phyloP scores from a whole-genome alignment of 23 red algal species.

The Gracilaria gracilis region DNA sequence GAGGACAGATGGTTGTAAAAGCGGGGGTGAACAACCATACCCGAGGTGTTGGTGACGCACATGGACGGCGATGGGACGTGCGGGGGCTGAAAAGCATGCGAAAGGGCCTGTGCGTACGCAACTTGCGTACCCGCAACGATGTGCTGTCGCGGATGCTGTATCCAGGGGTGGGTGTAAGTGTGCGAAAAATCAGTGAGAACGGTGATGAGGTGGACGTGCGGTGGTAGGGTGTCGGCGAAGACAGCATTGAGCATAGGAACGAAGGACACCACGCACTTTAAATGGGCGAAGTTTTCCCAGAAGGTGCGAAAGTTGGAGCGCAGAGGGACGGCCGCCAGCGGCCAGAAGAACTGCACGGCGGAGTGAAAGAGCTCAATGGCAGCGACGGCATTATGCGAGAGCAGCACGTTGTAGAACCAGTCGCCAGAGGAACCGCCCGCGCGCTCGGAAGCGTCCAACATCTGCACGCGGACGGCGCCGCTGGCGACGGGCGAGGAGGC shows the following conservation, averaged over 20 bases:
- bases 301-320: conserved; percentile 48
- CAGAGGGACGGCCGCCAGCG: conserved; percentile 22
- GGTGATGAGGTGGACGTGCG: conserved; percentile 67
- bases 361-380: conserved; percentile 69
- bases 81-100: conserved; percentile 7
- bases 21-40: conserved; percentile 84
- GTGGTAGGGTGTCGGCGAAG: conserved; percentile 59
- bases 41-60: conserved; percentile 50
- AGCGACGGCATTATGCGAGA: conserved; percentile 56
- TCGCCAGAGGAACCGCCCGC: conserved; percentile 72
- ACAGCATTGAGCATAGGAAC: conserved; percentile 81
- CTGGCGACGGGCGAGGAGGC: background rate
- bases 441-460: conserved; percentile 54
- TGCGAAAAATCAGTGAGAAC: conserved; percentile 88
- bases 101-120: conserved; percentile 69
- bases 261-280: conserved; percentile 68
- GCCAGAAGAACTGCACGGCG: conserved; percentile 37
- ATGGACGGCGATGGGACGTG: conserved; percentile 25
- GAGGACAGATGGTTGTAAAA: conserved; percentile 64
- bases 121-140: conserved; percentile 75
- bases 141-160: conserved; percentile 72
- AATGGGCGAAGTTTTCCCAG: background rate
- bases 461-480: conserved; percentile 6
- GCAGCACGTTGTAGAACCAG: conserved; percentile 75
- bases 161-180: conserved; percentile 81